Percentiles rank a stretch among this genome's conserved stretches.
Evolutionary conservation across 352 stramenopile species (phyloP).

Genomic region (Pythium vanterpoolii): DNA sequence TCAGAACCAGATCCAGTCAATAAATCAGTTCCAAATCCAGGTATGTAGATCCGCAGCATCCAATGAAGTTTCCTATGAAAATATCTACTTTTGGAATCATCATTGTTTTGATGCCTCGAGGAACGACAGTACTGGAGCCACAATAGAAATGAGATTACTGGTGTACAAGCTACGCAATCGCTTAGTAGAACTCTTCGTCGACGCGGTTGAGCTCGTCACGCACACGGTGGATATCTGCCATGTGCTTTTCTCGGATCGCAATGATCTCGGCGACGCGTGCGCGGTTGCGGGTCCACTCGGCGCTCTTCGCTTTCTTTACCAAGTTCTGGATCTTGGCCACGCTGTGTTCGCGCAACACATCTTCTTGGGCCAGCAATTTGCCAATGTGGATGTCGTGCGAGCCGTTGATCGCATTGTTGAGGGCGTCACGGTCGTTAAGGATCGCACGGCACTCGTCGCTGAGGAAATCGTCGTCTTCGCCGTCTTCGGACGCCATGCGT

Average conservation of each 20-base stretch:
- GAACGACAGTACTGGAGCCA: too few species aligned
- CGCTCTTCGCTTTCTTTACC: constrained; percentile 54
- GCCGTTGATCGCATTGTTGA: constrained; percentile 87
- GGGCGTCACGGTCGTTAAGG: constrained; percentile 73
- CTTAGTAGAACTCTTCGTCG: constrained; percentile 76
- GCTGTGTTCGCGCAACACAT: constrained; percentile 80
- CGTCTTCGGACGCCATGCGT: constrained; percentile 71
- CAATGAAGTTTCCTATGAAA: too few species aligned
- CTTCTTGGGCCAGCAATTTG: constrained; percentile 84
- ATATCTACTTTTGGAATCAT: too few species aligned
- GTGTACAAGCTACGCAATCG: constrained; percentile 6
- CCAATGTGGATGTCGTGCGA: constrained; percentile 92
- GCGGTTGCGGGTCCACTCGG: constrained; percentile 75
- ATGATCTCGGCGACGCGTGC: constrained; percentile 70
- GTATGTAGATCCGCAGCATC: too few species aligned
- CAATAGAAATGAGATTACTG: too few species aligned
- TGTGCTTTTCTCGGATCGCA: constrained; percentile 69
- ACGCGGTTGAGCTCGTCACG: constrained; percentile 75
- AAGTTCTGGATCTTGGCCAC: constrained; percentile 65
- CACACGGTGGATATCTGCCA: constrained; percentile 51
- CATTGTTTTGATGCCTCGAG: too few species aligned
- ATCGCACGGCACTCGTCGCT: constrained; percentile 78
- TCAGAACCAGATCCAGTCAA: too few species aligned
- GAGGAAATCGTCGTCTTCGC: constrained; percentile 75
- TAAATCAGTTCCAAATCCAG: too few species aligned